A percentile compares a stretch with the other conserved stretches of the same genome.
Evolutionary conservation across 2,329 filamentous ascomycete genomes (phyloP).

Genomic region (Chlorencoelia australis): DNA sequence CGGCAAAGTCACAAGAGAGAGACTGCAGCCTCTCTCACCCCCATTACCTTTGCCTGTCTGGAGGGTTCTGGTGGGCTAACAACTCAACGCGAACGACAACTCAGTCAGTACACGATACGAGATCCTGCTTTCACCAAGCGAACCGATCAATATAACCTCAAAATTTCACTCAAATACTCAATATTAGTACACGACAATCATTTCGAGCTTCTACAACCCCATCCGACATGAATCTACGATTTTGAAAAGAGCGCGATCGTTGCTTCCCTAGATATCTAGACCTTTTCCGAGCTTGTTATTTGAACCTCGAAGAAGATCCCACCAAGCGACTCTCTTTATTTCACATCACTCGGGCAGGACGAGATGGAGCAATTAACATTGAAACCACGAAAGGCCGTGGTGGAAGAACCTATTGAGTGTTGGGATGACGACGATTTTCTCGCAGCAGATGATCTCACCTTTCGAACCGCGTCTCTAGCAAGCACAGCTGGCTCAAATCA

Average conservation of each 20-base stretch:
- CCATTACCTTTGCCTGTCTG: too few relatives aligned
- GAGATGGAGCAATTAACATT: constrained; percentile 26
- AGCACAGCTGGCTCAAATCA: constrained; percentile 42
- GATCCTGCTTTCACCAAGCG: too few relatives aligned
- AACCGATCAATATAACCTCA: too few relatives aligned
- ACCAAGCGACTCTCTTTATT: too few relatives aligned
- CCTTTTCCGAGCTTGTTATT: constrained; percentile 7
- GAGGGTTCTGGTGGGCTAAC: too few relatives aligned
- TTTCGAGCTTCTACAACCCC: not conserved
- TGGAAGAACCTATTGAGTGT: constrained; percentile 63
- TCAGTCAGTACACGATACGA: too few relatives aligned
- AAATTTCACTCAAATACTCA: too few relatives aligned
- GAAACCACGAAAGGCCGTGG: constrained; percentile 27
- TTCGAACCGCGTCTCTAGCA: constrained; percentile 36
- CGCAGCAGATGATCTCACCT: constrained; percentile 54
- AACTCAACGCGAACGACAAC: too few relatives aligned
- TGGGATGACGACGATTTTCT: constrained; percentile 69
- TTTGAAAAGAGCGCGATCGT: constrained; percentile 15
- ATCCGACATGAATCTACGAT: constrained; percentile 19
- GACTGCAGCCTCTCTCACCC: too few relatives aligned
- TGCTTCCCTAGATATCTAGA: constrained; percentile 10
- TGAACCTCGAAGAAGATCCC: constrained; percentile 1
- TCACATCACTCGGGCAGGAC: not conserved
- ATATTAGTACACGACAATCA: not conserved
- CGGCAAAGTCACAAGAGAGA: too few relatives aligned